Evolutionary conservation across 208 protist genomes (phyloP), one percentile per base, ranked within the genome.

Genomic region (Leishmania braziliensis): DNA sequence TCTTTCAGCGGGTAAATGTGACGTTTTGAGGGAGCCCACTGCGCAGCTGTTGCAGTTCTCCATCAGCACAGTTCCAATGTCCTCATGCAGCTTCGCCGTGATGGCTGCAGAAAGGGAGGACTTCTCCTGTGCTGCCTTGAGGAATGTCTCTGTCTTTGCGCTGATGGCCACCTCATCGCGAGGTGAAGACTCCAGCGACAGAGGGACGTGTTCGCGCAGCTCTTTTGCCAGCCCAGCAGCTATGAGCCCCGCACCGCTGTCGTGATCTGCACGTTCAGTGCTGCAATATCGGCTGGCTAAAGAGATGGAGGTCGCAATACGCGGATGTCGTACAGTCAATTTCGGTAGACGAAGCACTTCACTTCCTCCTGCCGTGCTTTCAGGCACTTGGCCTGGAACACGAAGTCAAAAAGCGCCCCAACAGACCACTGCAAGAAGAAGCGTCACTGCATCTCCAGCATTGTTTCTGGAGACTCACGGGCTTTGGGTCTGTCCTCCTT

Each of bases 361-460:
- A 84, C 86, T 14, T 82, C 78, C 29, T 84, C 79, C 51, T 66
- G 23, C 53, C 80, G 77, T 53, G 66, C 75, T 23, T 74, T 58
- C 5, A 68, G 48, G 10, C 82, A 66, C 60, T 78, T 78, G 14
- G 76, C 77, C 5, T 88, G 90, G 69, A 95, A 91, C 1, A 83
- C 85, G 74, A 95, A 93, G 79, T 92, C 89, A 78, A 94, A 91
- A 36, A 93, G 81, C 50, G 88, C 78, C 5, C 89, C 88, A 20
- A 95, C 54, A 10, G 90, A 82, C 92, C 92, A 95, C 71, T 95
- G 90, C 51, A 94, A 90, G 84, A 90, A 91, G 82, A 89, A 85
- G 65, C 79, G 85, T n/a, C 82, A 79, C 71, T 86, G 75, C 85
- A 92, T 63, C 54, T 88, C 85, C 43, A 73, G 76, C 78, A 86